Conservation (phyloP, 345 rosid genomes). For the Microthlaspi erraticum region DNA sequence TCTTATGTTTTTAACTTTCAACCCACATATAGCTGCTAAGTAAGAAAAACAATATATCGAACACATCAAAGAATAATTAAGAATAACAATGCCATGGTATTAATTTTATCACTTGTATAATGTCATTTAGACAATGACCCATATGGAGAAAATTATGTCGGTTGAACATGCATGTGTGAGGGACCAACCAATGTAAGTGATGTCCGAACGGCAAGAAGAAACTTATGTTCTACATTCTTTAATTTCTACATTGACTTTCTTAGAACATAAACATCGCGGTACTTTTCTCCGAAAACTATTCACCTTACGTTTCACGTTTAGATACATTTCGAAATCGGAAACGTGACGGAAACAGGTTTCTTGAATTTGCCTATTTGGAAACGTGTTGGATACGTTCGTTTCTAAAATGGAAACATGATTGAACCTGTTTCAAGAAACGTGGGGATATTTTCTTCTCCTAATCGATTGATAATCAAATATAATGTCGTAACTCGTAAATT, state of each 20-base stretch:
- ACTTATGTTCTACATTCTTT: neutral
- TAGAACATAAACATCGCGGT: no score
- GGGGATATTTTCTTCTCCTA: no score
- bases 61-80: neutral
- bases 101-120: neutral
- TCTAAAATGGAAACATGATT: no score
- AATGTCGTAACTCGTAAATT: no score
- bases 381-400: no score
- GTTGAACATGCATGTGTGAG: slow-evolving; percentile 10
- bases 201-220: neutral
- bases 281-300: no score
- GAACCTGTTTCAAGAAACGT: no score
- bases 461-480: no score
- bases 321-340: no score
- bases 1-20: neutral
- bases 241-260: slow-evolving; percentile 8
- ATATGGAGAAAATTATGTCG: slow-evolving; percentile 14
- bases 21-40: neutral
- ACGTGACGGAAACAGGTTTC: no score
- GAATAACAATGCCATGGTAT: neutral
- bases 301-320: no score
- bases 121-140: slow-evolving; percentile 3
- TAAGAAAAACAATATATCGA: neutral
- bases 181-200: slow-evolving; percentile 6
- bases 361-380: no score